A percentile compares a stretch with the other conserved stretches of the same genome.
These are phyloP conservation scores for Hibiscus mutabilis DNA, from an alignment of 345 rosid genomes.

Conservation along the genomic window DNA sequence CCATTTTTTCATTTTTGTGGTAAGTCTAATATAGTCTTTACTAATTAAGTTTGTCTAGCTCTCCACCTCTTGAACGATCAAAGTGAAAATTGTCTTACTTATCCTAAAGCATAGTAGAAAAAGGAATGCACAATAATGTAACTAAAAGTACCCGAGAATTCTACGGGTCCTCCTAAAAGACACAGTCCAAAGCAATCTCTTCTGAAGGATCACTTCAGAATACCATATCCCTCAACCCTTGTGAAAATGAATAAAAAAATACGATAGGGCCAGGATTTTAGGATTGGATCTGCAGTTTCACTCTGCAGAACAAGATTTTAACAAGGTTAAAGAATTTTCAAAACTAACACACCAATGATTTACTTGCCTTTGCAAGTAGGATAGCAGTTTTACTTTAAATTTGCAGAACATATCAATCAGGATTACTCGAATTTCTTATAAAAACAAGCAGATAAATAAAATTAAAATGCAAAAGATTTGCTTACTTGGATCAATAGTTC, in stretches of 20 bases:
- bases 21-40: background rate
- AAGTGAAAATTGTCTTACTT: background rate
- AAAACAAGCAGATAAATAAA: background rate
- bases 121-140: background rate
- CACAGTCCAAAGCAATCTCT: background rate
- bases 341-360: background rate
- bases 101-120: background rate
- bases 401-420: background rate
- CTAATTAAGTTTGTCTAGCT: background rate
- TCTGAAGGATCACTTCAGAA: background rate
- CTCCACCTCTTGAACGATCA: background rate
- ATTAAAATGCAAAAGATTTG: background rate
- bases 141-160: background rate
- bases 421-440: background rate
- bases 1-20: background rate
- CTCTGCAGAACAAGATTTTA: background rate
- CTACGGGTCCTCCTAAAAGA: background rate
- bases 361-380: background rate
- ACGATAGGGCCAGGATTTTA: background rate
- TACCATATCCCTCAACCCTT: background rate
- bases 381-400: background rate
- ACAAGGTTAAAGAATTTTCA: background rate
- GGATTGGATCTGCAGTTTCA: background rate
- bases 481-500: constrained; percentile 98
- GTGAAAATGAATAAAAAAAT: background rate